phyloP scores from a whole-genome alignment of 352 stramenopile species.

The Phytopythium ostracodes region DNA sequence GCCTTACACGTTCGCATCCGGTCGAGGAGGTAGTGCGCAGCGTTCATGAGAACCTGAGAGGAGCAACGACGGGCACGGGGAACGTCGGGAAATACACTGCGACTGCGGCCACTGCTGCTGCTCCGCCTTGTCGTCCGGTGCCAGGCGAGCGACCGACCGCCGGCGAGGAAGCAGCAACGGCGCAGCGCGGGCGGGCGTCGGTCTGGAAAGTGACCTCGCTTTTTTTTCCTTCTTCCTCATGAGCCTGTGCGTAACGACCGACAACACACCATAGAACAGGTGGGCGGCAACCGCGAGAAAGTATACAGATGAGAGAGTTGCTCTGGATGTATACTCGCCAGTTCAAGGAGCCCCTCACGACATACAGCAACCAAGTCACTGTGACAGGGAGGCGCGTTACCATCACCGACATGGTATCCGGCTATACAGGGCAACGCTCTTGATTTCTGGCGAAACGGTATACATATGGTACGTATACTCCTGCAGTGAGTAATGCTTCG shows the following conservation, averaged over 20 bases:
- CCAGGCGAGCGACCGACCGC: not conserved
- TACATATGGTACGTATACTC: not conserved
- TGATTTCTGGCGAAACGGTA: not conserved
- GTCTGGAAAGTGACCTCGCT: not conserved
- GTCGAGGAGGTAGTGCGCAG: constrained; percentile 62
- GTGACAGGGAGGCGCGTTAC: not conserved
- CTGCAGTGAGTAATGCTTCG: not conserved
- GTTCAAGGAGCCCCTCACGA: not conserved
- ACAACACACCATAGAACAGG: not conserved
- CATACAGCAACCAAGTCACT: not conserved
- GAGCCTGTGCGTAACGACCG: not conserved
- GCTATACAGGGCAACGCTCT: not conserved
- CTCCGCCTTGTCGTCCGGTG: not conserved
- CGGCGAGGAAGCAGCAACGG: not conserved
- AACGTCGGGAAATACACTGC: constrained; percentile 2
- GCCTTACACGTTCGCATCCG: constrained; percentile 73
- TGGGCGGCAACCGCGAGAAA: not conserved
- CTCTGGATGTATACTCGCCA: not conserved
- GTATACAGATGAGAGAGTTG: not conserved
- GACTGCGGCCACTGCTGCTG: not conserved
- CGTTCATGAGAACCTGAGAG: constrained; percentile 37
- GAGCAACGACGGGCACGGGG: not conserved
- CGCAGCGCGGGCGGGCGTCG: not conserved
- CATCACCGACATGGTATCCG: not conserved
- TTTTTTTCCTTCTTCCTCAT: constrained; percentile 1